phyloP scores from a whole-genome alignment of 2,329 filamentous ascomycete species.

The Cladophialophora psammophila region DNA sequence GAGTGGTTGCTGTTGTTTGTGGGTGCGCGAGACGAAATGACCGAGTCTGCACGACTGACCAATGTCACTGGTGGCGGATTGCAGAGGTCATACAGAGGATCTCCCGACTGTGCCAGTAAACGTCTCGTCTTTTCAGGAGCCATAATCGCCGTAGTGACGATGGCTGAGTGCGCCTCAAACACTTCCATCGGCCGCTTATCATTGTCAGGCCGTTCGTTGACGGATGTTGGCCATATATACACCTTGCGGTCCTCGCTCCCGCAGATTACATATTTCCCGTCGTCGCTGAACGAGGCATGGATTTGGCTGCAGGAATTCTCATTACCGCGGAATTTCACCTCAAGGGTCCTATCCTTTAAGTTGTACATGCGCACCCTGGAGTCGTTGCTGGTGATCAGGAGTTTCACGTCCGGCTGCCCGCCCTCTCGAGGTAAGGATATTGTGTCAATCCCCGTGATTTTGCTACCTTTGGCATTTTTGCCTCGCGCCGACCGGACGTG shows the following conservation, averaged over 20 bases:
- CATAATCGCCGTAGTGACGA: constrained; percentile 87
- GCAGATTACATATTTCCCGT: constrained; percentile 84
- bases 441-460: constrained; percentile 92
- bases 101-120: constrained; percentile 79
- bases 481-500: constrained; percentile 92
- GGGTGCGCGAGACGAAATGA: constrained; percentile 57
- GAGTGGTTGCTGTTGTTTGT: constrained; percentile 50
- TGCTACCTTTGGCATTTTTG: constrained; percentile 94
- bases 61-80: constrained; percentile 91
- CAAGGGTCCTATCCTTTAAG: constrained; percentile 80
- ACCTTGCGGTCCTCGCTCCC: constrained; percentile 90
- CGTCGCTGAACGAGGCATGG: constrained; percentile 84
- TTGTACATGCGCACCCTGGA: constrained; percentile 91
- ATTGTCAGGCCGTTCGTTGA: constrained; percentile 60
- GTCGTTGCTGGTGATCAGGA: constrained; percentile 94
- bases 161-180: constrained; percentile 87
- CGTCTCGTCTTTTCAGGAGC: constrained; percentile 80
- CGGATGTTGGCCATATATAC: constrained; percentile 83
- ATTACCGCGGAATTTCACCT: constrained; percentile 89
- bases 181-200: constrained; percentile 83
- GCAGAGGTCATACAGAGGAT: constrained; percentile 95
- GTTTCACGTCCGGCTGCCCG: constrained; percentile 73
- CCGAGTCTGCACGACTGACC: constrained; percentile 73
- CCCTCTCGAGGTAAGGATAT: constrained; percentile 65
- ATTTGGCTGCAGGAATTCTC: constrained; percentile 92